Conservation (phyloP, 106 monocot species). For the Phalaenopsis equestris region DNA sequence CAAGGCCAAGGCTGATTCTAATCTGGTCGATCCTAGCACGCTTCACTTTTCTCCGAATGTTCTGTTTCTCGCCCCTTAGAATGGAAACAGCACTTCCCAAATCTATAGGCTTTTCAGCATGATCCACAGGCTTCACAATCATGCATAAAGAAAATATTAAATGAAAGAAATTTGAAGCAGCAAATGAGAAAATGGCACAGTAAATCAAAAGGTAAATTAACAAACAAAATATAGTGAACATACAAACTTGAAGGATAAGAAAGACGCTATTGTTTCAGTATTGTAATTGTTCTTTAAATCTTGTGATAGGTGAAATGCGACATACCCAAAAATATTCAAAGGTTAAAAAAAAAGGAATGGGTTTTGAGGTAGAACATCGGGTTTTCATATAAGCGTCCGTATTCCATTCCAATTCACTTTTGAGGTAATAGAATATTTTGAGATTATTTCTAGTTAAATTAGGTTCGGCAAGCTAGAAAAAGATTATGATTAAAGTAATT, state of each 20-base stretch:
- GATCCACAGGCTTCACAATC: conserved; percentile 24
- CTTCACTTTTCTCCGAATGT: conserved; percentile 88
- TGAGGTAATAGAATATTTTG: too few relatives aligned
- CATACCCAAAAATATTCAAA: too few relatives aligned
- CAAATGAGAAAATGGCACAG: not conserved
- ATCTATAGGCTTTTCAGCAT: conserved; percentile 36
- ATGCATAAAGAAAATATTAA: not conserved
- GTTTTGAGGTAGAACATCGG: too few relatives aligned
- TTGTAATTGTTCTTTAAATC: too few relatives aligned
- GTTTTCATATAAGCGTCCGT: too few relatives aligned
- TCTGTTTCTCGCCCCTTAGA: conserved; percentile 79
- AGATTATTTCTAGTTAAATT: too few relatives aligned
- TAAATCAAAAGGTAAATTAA: not conserved
- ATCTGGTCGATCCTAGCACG: conserved; percentile 93
- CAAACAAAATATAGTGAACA: not conserved
- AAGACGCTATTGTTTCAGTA: too few relatives aligned
- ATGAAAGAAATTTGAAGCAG: not conserved
- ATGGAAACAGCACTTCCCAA: conserved; percentile 69
- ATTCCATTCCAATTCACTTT: too few relatives aligned
- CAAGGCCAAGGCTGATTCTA: conserved; percentile 85
- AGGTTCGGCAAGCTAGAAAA: too few relatives aligned
- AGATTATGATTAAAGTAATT: too few relatives aligned
- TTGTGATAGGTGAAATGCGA: too few relatives aligned
- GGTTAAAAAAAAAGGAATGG: too few relatives aligned
- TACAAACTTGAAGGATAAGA: not conserved